phyloP scores from a whole-genome alignment of 2,329 filamentous ascomycete genomes.

The Alternaria novae-zelandiae region DNA sequence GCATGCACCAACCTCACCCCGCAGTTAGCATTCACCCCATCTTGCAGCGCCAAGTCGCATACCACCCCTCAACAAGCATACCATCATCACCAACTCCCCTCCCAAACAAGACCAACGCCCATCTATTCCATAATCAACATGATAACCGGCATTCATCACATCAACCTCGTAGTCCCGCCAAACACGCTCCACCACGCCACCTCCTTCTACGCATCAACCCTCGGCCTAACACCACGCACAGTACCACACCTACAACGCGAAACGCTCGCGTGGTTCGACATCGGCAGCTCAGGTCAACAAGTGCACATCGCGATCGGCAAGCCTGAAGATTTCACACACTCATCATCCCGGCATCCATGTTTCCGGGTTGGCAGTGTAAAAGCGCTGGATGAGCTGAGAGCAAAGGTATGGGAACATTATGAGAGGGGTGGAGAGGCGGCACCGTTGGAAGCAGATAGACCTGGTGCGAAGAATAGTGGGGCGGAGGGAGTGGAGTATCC shows the following conservation, averaged over 20 bases:
- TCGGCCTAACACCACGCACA: constrained; percentile 60
- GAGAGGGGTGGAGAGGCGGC: constrained; percentile 57
- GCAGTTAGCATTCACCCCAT: background rate
- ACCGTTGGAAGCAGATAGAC: constrained; percentile 62
- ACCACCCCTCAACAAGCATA: too few species aligned
- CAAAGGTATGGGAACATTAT: constrained; percentile 51
- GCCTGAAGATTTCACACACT: background rate
- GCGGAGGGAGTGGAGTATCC: constrained; percentile 65
- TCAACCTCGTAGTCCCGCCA: background rate
- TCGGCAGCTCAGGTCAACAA: constrained; percentile 57
- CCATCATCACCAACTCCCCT: background rate
- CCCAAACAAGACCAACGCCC: background rate
- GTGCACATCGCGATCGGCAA: constrained; percentile 50
- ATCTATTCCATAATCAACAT: background rate
- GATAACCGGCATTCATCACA: background rate
- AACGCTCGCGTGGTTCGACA: constrained; percentile 63
- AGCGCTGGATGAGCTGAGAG: background rate
- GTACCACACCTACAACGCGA: constrained; percentile 62
- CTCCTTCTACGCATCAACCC: constrained; percentile 6
- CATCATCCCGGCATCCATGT: background rate
- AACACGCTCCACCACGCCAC: background rate
- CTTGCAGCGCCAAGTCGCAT: background rate
- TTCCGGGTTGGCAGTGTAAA: background rate
- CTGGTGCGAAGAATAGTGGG: constrained; percentile 54
- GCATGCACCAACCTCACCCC: constrained; percentile 25